phyloP scores from a whole-genome alignment of 495 filamentous ascomycete genomes.

The Xeromyces bisporus region DNA sequence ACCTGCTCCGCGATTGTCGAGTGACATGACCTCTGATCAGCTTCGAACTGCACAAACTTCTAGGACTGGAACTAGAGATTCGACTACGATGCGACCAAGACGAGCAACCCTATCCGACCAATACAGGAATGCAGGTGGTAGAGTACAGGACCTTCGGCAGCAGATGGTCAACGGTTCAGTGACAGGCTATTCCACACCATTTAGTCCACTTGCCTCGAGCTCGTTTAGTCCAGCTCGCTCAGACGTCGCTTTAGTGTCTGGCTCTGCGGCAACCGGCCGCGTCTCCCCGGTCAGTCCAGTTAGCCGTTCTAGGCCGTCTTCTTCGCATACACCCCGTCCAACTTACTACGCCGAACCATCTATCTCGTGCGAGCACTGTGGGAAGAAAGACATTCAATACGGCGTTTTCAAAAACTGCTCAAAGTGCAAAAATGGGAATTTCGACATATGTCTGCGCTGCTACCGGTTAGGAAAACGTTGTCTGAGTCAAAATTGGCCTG shows the following conservation, averaged over 20 bases:
- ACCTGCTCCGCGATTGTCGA: constrained; percentile 23
- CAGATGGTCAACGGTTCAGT: constrained; percentile 17
- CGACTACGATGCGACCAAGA: constrained; percentile 6
- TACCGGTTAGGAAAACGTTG: constrained; percentile 61
- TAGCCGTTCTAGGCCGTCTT: constrained; percentile 17
- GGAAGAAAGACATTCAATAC: constrained; percentile 53
- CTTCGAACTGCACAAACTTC: constrained; percentile 16
- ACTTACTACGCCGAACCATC: constrained; percentile 49
- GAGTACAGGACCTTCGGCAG: constrained; percentile 8
- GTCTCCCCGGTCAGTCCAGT: constrained; percentile 11
- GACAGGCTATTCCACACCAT: too few species aligned
- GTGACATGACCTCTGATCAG: constrained; percentile 25
- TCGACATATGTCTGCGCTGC: constrained; percentile 63
- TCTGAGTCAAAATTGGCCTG: constrained; percentile 64
- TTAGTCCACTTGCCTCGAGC: too few species aligned
- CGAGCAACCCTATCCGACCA: constrained; percentile 19
- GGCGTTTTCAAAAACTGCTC: constrained; percentile 64
- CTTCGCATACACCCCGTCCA: constrained; percentile 15
- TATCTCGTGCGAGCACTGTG: constrained; percentile 54
- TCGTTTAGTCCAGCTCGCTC: constrained; percentile 3
- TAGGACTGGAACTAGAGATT: constrained; percentile 9
- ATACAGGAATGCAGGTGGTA: too few species aligned
- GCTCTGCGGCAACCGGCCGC: constrained; percentile 7
- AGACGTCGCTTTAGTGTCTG: constrained; percentile 2
- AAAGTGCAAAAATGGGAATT: constrained; percentile 48